Percentiles rank a stretch among this genome's conserved stretches.
These are phyloP conservation scores for Thielaviopsis ethacetica DNA, from an alignment of 2,329 filamentous ascomycete genomes.

Conservation along the genomic window DNA sequence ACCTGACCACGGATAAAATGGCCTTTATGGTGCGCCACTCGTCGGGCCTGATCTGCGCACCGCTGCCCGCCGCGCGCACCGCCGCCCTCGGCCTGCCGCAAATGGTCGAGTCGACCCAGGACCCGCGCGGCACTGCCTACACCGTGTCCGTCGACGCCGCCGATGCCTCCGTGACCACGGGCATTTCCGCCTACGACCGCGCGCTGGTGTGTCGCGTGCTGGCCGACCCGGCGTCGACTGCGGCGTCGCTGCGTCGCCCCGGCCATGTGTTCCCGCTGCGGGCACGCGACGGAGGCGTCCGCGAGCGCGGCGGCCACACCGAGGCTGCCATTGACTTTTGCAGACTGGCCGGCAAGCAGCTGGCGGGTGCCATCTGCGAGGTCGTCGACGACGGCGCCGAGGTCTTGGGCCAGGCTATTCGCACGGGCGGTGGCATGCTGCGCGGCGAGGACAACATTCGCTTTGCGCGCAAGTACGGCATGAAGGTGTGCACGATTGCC, in stretches of 20 bases:
- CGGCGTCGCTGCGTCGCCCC: conserved; percentile 56
- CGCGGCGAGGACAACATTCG: conserved; percentile 70
- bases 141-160: conserved; percentile 74
- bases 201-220: conserved; percentile 65
- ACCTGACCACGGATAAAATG: conserved; percentile 77
- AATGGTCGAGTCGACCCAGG: conserved; percentile 64
- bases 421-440: conserved; percentile 70
- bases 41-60: conserved; percentile 82
- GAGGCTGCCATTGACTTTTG: conserved; percentile 91
- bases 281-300: conserved; percentile 63
- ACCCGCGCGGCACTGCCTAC: conserved; percentile 85
- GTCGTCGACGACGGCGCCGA: conserved; percentile 73
- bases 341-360: conserved; percentile 58
- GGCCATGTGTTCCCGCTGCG: conserved; percentile 82
- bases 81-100: conserved; percentile 61
- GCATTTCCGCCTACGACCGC: conserved; percentile 80
- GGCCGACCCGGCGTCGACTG: conserved; percentile 43
- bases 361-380: conserved; percentile 77
- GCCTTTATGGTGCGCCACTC: conserved; percentile 90
- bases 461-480: conserved; percentile 75
- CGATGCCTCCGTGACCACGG: conserved; percentile 60
- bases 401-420: conserved; percentile 49
- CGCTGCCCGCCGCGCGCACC: conserved; percentile 55
- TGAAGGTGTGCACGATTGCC: conserved; percentile 92
- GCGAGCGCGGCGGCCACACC: conserved; percentile 70